Base-by-base conservation (phyloP, 2,329 filamentous ascomycete genomes). In the Sporothrix pseudoabietina region DNA sequence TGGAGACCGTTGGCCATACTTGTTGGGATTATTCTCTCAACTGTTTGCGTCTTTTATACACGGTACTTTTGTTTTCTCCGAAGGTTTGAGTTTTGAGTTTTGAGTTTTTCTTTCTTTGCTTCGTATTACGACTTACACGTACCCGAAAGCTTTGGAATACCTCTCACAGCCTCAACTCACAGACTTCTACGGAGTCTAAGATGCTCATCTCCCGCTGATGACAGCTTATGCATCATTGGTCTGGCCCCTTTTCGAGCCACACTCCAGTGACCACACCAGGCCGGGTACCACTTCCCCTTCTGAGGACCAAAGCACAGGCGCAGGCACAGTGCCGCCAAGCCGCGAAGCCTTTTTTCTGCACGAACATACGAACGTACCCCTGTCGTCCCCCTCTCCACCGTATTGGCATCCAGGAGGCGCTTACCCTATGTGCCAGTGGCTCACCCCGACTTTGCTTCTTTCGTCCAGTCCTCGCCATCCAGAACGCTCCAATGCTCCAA, bases 171-270 rank as follows among this genome's bases (percentile, higher is more conserved):
- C 63, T 66, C 63, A 47, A 66, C 69, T 52, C 57, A 71, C 55
- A 71, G 26, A 54, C 65, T 54, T 54, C 57, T 35, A 57, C 59
- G n/a, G n/a, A n/a, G 65, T 54, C 54, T 52, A 66, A 32, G n/a
- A 66, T 41, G 57, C 72, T 73, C 72, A 73, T 73, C 72, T 71
- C 72, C 72, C 57, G 72, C 16, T 73, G 72, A 71, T 73, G 66
- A 71, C 57, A 63, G 47, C 35, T 73, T 66, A 73, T 73, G 72
- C 72, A 70, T 39, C 57, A 52, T 19, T 65, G 59, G 59, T 47
- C 55, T 44, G 69, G 47, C 72, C 72, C 72, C 72, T 73, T 73
- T 69, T 73, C 35, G 59, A 73, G 63, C 54, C 39, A 70, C 32
- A 52, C 54, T 59, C 16, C 66, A 69, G 19, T 39, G 55, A 19